Evolutionary conservation across 768 basidiomycete genomes (phyloP).

Genomic region (Xerocomus brunneocitrinus): DNA sequence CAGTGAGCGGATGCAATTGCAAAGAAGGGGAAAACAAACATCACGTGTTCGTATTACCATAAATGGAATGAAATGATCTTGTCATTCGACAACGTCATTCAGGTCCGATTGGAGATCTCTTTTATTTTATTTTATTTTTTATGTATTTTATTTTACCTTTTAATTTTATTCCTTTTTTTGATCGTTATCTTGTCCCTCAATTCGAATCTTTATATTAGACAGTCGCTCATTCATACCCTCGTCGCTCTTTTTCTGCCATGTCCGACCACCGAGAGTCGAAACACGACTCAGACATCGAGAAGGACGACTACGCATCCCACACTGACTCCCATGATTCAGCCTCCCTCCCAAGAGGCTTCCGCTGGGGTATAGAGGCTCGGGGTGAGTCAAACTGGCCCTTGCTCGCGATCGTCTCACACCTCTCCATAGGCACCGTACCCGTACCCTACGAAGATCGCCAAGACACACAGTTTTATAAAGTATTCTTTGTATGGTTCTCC

Average conservation of each 20-base stretch:
- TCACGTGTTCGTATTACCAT: conserved; percentile 14
- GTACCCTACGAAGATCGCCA: conserved; percentile 44
- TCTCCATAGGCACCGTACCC: conserved; percentile 45
- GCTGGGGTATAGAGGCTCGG: conserved; percentile 32
- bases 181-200: conserved; percentile 2
- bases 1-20: background rate
- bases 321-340: conserved; percentile 8
- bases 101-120: background rate
- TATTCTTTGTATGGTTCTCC: conserved; percentile 73
- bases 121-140: background rate
- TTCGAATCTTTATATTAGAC: conserved; percentile 10
- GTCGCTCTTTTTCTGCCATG: conserved; percentile 17
- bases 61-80: background rate
- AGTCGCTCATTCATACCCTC: background rate
- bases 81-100: conserved; percentile 6
- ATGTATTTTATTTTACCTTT: background rate
- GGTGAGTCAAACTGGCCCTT: conserved; percentile 8
- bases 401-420: background rate
- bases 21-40: background rate
- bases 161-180: background rate
- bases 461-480: conserved; percentile 57
- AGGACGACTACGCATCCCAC: conserved; percentile 24
- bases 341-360: conserved; percentile 17
- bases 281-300: conserved; percentile 25
- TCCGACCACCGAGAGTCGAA: conserved; percentile 21